Evolutionary conservation across 495 filamentous ascomycete genomes (phyloP).

Genomic region (Penicillium manginii): DNA sequence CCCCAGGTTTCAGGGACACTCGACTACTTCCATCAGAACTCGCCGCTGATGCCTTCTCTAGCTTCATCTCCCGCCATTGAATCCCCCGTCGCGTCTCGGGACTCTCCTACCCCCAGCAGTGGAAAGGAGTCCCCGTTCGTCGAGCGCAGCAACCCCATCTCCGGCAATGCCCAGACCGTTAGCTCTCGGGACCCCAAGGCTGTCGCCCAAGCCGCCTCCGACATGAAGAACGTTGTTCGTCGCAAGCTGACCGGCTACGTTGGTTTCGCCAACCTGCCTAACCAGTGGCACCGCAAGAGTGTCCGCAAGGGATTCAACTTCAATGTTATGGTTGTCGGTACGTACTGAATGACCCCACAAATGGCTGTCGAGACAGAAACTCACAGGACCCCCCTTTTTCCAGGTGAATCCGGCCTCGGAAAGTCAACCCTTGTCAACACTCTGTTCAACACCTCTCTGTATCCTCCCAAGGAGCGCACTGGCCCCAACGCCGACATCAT

Average conservation of each 20-base stretch:
- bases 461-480: conserved; percentile 97
- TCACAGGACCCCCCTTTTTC: neutral
- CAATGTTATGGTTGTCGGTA: conserved; percentile 99
- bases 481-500: conserved; percentile 96
- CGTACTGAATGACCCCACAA: conserved; percentile 38
- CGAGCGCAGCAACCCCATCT: conserved; percentile 65
- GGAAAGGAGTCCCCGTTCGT: conserved; percentile 61
- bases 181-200: conserved; percentile 85
- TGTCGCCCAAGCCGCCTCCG: conserved; percentile 72
- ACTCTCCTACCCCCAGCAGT: conserved; percentile 48
- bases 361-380: neutral
- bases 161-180: conserved; percentile 65
- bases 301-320: conserved; percentile 99
- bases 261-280: conserved; percentile 97
- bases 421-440: conserved; percentile 99
- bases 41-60: conserved; percentile 38
- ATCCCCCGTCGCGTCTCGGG: conserved; percentile 38
- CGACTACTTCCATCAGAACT: conserved; percentile 11
- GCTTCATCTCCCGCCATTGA: conserved; percentile 48
- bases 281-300: conserved; percentile 99
- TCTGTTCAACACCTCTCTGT: conserved; percentile 98
- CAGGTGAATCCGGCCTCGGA: conserved; percentile 98
- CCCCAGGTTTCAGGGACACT: conserved; percentile 5
- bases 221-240: conserved; percentile 96
- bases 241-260: conserved; percentile 98